phyloP scores from a whole-genome alignment of 306 rosid species.

The Begonia peltatifolia region DNA sequence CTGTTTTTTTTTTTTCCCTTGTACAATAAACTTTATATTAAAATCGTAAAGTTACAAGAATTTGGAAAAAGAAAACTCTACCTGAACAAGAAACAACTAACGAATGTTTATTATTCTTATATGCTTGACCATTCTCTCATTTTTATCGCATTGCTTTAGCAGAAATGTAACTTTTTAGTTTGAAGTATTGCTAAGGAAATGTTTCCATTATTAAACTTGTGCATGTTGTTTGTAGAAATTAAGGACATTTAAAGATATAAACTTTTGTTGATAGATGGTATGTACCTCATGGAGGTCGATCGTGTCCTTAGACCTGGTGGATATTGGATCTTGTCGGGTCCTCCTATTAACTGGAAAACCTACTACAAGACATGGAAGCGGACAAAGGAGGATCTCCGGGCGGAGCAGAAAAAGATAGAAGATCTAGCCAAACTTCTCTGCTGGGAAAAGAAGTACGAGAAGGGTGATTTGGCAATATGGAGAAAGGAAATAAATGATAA shows the following conservation, averaged over 20 bases:
- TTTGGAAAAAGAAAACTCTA: no score
- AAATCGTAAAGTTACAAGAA: no score
- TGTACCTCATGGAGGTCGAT: constrained; percentile 89
- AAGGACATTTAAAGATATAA: not conserved
- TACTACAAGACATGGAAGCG: constrained; percentile 37
- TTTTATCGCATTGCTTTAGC: no score
- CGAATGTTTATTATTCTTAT: no score
- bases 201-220: no score
- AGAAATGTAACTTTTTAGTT: no score
- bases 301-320: constrained; percentile 97
- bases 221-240: no score
- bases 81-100: no score
- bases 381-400: constrained; percentile 66
- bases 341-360: constrained; percentile 86
- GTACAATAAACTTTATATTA: no score
- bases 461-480: constrained; percentile 90
- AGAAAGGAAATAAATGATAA: constrained; percentile 54
- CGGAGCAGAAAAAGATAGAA: constrained; percentile 76
- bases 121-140: no score
- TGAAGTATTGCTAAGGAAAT: no score
- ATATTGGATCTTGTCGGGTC: constrained; percentile 91
- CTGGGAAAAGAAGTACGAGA: constrained; percentile 97
- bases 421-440: constrained; percentile 76
- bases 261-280: constrained; percentile 49
- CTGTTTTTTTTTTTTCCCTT: no score